These are phyloP conservation scores for Cladosporium sp. DNA, from an alignment of 2,329 filamentous ascomycete genomes.

Conservation along the genomic window DNA sequence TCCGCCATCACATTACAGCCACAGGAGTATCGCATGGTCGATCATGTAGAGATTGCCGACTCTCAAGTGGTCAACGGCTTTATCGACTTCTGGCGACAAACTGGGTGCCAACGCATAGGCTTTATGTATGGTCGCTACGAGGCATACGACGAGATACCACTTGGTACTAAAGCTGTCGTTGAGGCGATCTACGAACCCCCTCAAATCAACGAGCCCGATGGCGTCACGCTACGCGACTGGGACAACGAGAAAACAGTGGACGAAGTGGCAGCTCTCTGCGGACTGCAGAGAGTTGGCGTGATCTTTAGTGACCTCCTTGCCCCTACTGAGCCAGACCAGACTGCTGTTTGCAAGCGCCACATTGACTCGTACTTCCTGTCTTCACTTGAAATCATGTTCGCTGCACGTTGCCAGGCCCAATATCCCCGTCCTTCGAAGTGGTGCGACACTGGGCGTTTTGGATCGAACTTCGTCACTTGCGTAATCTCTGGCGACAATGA, in stretches of 20 bases:
- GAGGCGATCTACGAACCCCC: slow-evolving; percentile 97
- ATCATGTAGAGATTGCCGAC: slow-evolving; percentile 93
- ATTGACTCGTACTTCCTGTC: slow-evolving; percentile 92
- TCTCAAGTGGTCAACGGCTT: slow-evolving; percentile 82
- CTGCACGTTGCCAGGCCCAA: slow-evolving; percentile 79
- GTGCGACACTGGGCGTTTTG: slow-evolving; percentile 91
- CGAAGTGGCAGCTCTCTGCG: slow-evolving; percentile 74
- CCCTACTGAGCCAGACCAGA: slow-evolving; percentile 63
- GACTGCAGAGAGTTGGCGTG: slow-evolving; percentile 81
- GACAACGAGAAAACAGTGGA: slow-evolving; percentile 78
- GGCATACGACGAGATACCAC: slow-evolving; percentile 86
- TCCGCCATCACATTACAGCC: slow-evolving; percentile 94
- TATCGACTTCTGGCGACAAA: slow-evolving; percentile 85
- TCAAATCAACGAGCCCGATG: slow-evolving; percentile 83
- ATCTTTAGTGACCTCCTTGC: slow-evolving; percentile 93
- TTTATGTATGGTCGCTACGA: slow-evolving; percentile 88
- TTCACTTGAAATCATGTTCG: slow-evolving; percentile 86
- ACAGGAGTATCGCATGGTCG: slow-evolving; percentile 92
- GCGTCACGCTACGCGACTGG: slow-evolving; percentile 80
- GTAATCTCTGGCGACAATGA: slow-evolving; percentile 89
- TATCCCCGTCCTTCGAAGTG: slow-evolving; percentile 90
- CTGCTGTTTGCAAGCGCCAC: slow-evolving; percentile 90
- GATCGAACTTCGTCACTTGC: slow-evolving; percentile 95
- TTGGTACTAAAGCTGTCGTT: slow-evolving; percentile 91
- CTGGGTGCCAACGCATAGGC: slow-evolving; percentile 77